Evolutionary conservation across 2,329 filamentous ascomycete genomes (phyloP).

Genomic region (Alternaria novae-zelandiae): DNA sequence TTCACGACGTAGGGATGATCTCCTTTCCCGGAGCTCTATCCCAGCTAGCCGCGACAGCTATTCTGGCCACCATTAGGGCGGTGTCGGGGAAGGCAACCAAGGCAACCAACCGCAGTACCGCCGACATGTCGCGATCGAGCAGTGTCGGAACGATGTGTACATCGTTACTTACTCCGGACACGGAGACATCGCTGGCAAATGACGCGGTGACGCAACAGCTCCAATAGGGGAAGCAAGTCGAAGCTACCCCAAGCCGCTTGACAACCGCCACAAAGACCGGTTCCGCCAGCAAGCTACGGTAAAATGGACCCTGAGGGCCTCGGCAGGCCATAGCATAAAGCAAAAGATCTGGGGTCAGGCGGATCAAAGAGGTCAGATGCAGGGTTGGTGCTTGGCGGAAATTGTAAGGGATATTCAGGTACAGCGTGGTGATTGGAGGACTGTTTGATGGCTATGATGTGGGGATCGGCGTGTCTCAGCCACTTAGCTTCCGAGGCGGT

Average conservation of each 20-base stretch:
- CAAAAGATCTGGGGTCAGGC: conserved; percentile 8
- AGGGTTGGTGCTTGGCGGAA: conserved; percentile 20
- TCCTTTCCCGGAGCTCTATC: conserved; percentile 7
- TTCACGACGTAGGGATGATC: conserved; percentile 19
- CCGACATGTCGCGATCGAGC: conserved; percentile 4
- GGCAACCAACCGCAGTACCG: conserved; percentile 16
- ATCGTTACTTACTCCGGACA: conserved; percentile 27
- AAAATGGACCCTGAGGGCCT: neutral
- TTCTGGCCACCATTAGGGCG: conserved; percentile 15
- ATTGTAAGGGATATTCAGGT: conserved; percentile 32
- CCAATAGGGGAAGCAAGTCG: conserved; percentile 6
- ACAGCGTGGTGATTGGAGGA: conserved; percentile 39
- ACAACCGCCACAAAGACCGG: conserved; percentile 1
- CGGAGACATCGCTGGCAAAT: conserved; percentile 10
- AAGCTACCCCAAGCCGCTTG: conserved; percentile 3
- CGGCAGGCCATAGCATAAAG: conserved; percentile 1
- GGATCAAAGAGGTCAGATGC: conserved; percentile 14
- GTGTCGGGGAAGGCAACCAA: conserved; percentile 25
- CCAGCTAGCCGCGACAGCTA: conserved; percentile 7
- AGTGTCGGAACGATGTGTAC: conserved; percentile 6
- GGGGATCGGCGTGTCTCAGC: conserved; percentile 31
- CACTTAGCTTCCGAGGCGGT: conserved; percentile 21
- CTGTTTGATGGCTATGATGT: conserved; percentile 34
- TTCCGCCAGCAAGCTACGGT: conserved; percentile 3
- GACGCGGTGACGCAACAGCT: conserved; percentile 29